phyloP scores from a whole-genome alignment of 495 filamentous ascomycete species.

The Corynascus novoguineensis region DNA sequence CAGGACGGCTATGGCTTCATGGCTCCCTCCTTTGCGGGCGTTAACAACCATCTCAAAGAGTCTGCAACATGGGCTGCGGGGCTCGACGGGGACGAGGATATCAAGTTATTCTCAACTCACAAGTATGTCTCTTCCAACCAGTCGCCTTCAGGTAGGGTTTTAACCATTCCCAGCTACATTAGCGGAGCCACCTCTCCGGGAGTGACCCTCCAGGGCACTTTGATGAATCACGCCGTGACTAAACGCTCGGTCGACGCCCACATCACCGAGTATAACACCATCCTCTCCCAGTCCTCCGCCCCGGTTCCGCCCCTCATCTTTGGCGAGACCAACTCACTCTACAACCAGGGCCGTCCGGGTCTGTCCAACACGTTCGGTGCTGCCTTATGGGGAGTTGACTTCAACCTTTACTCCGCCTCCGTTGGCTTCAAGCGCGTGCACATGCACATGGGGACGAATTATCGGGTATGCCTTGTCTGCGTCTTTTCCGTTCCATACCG shows the following conservation, averaged over 20 bases:
- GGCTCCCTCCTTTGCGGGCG: slow-evolving; percentile 58
- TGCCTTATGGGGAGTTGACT: slow-evolving; percentile 64
- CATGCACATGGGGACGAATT: slow-evolving; percentile 64
- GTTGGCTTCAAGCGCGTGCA: slow-evolving; percentile 55
- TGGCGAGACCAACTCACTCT: slow-evolving; percentile 61
- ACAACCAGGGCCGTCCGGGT: slow-evolving; percentile 57
- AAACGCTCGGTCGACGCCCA: slow-evolving; percentile 45
- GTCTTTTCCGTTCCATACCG: neutral
- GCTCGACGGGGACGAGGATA: slow-evolving; percentile 44
- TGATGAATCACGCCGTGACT: slow-evolving; percentile 62
- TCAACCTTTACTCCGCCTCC: slow-evolving; percentile 54
- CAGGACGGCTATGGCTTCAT: slow-evolving; percentile 47
- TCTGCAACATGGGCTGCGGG: slow-evolving; percentile 49
- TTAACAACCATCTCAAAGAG: slow-evolving; percentile 48
- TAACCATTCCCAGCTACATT: slow-evolving; percentile 51
- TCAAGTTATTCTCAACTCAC: slow-evolving; percentile 56
- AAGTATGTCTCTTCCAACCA: slow-evolving; percentile 46
- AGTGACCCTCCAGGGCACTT: slow-evolving; percentile 57
- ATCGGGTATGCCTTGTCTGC: slow-evolving; percentile 36
- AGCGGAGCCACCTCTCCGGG: slow-evolving; percentile 55
- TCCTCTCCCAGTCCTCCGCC: slow-evolving; percentile 29
- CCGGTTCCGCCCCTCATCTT: slow-evolving; percentile 52
- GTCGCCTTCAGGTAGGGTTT: neutral
- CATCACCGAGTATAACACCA: slow-evolving; percentile 39
- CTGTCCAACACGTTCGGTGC: slow-evolving; percentile 67